Percentiles rank a stretch among this genome's conserved stretches.
Conservation (phyloP, 1,139 yeast genomes). For the Hansenula lynferdii region DNA sequence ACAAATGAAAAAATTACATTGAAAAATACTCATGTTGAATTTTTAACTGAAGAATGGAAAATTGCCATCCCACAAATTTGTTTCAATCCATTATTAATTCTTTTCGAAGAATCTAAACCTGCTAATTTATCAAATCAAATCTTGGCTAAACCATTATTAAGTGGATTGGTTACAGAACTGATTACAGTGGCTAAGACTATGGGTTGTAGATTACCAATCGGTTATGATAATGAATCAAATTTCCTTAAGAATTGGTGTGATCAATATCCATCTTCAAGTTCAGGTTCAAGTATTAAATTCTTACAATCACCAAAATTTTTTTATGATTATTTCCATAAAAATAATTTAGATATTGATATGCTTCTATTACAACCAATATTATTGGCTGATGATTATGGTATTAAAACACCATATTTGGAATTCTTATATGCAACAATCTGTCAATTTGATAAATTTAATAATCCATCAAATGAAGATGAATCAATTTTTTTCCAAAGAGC, state of each 20-base stretch:
- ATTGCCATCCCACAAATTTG: constrained; percentile 75
- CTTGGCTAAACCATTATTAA: constrained; percentile 76
- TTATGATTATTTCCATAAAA: constrained; percentile 53
- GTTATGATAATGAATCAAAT: constrained; percentile 59
- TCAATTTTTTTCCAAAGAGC: constrained; percentile 1
- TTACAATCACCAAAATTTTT: constrained; percentile 49
- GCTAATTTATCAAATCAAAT: constrained; percentile 55
- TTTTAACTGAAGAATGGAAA: constrained; percentile 78
- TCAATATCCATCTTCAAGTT: constrained; percentile 23
- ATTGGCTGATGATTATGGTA: constrained; percentile 78
- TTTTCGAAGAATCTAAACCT: constrained; percentile 70
- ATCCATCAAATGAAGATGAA: constrained; percentile 25
- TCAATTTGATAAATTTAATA: constrained; percentile 54
- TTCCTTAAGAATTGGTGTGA: constrained; percentile 50
- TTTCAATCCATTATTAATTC: constrained; percentile 67
- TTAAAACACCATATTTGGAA: constrained; percentile 87
- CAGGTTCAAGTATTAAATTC: constrained; percentile 23
- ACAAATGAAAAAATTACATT: constrained; percentile 40
- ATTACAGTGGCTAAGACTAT: constrained; percentile 70
- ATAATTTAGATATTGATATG: constrained; percentile 62
- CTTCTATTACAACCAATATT: constrained; percentile 79
- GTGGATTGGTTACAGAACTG: constrained; percentile 74
- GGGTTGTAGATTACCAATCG: constrained; percentile 69
- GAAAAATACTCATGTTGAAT: constrained; percentile 46
- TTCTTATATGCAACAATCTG: constrained; percentile 77